phyloP scores from a whole-genome alignment of 257 asterid genomes.

The Fraxinus cuspidata region DNA sequence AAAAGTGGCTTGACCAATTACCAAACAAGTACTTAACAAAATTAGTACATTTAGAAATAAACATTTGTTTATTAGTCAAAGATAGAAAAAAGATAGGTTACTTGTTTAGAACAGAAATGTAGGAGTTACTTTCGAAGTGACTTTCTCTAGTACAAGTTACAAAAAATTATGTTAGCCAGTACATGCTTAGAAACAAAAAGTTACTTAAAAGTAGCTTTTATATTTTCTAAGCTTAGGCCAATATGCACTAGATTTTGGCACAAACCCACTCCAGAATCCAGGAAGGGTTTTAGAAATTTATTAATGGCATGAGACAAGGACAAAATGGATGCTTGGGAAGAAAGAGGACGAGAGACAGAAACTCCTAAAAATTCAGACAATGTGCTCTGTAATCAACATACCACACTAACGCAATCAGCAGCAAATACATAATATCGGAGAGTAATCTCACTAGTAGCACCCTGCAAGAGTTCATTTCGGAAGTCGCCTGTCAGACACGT shows the following conservation, averaged over 20 bases:
- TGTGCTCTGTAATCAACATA: slow-evolving; percentile 35
- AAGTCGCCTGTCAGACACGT: slow-evolving; percentile 58
- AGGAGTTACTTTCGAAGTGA: too few relatives aligned
- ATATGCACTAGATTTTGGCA: slow-evolving; percentile 10
- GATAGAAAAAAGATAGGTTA: too few relatives aligned
- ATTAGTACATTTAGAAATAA: too few relatives aligned
- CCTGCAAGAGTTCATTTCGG: slow-evolving; percentile 62
- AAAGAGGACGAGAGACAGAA: neutral
- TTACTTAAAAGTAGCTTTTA: neutral
- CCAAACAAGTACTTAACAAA: too few relatives aligned
- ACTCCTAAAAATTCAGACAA: neutral
- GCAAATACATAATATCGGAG: slow-evolving; percentile 74
- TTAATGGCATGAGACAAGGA: slow-evolving; percentile 8
- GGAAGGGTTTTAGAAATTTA: slow-evolving; percentile 7
- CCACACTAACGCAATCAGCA: slow-evolving; percentile 79
- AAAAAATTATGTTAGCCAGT: neutral
- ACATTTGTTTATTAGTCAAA: too few relatives aligned
- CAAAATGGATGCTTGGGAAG: slow-evolving; percentile 4
- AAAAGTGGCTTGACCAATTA: too few relatives aligned
- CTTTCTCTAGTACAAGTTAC: too few relatives aligned
- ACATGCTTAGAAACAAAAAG: neutral
- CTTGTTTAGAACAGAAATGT: too few relatives aligned
- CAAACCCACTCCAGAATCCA: neutral
- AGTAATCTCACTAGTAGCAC: slow-evolving; percentile 76
- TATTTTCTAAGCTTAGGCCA: neutral